Conservation (phyloP, 2,329 filamentous ascomycete species). For the Fusarium compactum region DNA sequence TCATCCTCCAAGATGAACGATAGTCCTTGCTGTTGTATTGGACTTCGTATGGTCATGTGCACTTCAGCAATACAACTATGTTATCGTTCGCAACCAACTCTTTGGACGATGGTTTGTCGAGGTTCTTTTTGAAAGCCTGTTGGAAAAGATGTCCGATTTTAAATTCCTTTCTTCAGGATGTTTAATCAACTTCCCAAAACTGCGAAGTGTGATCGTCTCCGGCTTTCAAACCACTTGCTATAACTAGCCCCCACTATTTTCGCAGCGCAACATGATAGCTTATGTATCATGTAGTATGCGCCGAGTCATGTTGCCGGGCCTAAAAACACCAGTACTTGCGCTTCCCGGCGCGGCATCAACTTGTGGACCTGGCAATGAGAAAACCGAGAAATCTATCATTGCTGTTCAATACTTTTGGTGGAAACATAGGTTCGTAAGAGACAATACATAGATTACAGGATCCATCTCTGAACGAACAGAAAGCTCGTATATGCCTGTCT, state of each 20-base stretch:
- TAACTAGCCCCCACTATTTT: neutral
- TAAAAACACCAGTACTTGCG: conserved; percentile 19
- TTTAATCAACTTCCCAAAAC: neutral
- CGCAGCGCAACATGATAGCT: conserved; percentile 17
- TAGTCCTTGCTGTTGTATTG: neutral
- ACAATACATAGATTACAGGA: neutral
- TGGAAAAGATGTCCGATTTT: neutral
- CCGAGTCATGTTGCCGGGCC: conserved; percentile 29
- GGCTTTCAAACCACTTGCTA: neutral
- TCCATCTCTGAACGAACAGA: neutral
- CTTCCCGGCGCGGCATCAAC: neutral
- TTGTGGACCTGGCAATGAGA: conserved; percentile 5
- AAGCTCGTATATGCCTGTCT: conserved; percentile 2
- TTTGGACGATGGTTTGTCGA: neutral
- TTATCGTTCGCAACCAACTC: neutral
- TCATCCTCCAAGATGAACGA: neutral
- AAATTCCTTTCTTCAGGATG: neutral
- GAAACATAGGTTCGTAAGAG: neutral
- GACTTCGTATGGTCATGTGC: neutral
- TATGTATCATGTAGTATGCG: conserved; percentile 31
- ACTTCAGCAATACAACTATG: neutral
- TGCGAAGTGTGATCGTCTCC: neutral
- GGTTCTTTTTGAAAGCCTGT: neutral
- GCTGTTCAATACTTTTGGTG: neutral
- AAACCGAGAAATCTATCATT: conserved; percentile 23